Percentiles rank a stretch among this genome's conserved stretches.
phyloP scores from a whole-genome alignment of 2,329 filamentous ascomycete genomes.

The Magnaporthiopsis rhizophila region DNA sequence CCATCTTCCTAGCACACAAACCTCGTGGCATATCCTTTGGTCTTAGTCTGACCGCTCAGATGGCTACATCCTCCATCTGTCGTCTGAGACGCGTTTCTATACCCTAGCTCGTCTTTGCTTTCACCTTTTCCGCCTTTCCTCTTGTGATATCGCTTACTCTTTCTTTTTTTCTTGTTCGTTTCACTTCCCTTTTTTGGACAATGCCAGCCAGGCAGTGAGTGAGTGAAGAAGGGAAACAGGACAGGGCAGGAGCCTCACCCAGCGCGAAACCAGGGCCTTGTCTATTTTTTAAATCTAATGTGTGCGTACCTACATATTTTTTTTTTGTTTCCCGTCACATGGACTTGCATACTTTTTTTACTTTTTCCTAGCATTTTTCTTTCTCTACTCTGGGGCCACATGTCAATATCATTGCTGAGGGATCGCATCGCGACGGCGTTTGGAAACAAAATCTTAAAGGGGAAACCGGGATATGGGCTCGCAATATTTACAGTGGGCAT shows the following conservation, averaged over 20 bases:
- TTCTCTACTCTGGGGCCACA: neutral
- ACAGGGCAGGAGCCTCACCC: neutral
- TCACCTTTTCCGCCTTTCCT: neutral
- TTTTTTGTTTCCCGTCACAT: neutral
- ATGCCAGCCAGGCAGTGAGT: neutral
- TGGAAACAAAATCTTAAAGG: neutral
- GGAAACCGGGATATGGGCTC: neutral
- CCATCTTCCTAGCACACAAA: neutral
- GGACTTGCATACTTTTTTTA: neutral
- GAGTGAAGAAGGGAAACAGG: neutral
- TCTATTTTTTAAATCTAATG: neutral
- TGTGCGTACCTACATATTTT: neutral
- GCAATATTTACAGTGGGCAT: neutral
- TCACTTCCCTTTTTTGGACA: neutral
- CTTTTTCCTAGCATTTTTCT: neutral
- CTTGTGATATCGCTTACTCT: neutral
- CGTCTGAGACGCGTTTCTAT: neutral
- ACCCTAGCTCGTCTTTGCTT: neutral
- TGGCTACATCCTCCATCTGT: neutral
- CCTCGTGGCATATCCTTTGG: neutral
- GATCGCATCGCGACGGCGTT: slow-evolving; percentile 2
- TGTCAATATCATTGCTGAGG: neutral
- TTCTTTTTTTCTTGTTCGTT: neutral
- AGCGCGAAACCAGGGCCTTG: neutral
- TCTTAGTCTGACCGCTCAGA: neutral